These are phyloP conservation scores for Fraxinus xanthoxyloides DNA, from an alignment of 305 asterid genomes.

Conservation along the genomic window DNA sequence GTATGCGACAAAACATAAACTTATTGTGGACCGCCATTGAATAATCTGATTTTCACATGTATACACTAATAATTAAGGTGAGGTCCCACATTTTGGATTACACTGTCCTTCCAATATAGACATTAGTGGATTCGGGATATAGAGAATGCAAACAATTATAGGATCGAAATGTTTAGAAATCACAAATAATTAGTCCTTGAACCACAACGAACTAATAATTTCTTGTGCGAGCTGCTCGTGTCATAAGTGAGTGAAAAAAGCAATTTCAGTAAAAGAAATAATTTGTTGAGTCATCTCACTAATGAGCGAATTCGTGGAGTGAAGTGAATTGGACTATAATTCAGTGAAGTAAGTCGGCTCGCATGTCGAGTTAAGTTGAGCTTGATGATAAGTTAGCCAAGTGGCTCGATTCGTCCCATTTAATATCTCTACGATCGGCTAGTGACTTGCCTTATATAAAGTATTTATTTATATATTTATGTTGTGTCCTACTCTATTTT, in stretches of 20 bases:
- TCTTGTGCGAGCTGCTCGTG: neutral
- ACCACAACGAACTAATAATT: neutral
- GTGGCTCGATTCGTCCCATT: neutral
- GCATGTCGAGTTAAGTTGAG: neutral
- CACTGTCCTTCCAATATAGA: slow-evolving; percentile 11
- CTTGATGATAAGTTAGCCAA: neutral
- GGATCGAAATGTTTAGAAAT: neutral
- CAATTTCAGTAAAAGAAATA: neutral
- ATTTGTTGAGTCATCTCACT: neutral
- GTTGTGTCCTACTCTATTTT: neutral
- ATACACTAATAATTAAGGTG: neutral
- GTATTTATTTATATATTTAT: neutral
- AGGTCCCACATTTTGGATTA: slow-evolving; percentile 32
- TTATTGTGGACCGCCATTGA: slow-evolving; percentile 1
- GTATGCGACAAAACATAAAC: slow-evolving; percentile 1
- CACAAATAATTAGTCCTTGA: neutral
- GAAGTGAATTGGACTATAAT: neutral
- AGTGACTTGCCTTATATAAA: neutral
- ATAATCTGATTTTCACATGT: slow-evolving; percentile 24
- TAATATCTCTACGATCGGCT: neutral
- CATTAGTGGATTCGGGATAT: neutral
- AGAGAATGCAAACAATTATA: neutral
- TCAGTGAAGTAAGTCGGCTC: neutral
- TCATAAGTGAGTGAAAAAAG: neutral
- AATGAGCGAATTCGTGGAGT: neutral